phyloP scores from a whole-genome alignment of 345 rosid species.

The Melaleuca alternifolia region DNA sequence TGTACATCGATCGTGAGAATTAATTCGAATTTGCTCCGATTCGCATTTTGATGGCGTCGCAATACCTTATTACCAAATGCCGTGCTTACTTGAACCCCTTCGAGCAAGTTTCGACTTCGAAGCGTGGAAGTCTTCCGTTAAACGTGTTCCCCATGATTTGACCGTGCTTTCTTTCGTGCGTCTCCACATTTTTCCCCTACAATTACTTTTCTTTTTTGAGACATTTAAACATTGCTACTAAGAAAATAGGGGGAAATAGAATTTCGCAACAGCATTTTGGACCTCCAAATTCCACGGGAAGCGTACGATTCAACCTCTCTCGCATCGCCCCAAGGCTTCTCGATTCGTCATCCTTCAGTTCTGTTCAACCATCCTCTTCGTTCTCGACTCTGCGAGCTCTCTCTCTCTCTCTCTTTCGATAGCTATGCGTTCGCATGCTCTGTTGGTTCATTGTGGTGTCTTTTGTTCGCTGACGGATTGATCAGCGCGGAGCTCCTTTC shows the following conservation, averaged over 20 bases:
- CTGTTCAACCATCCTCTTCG: background rate
- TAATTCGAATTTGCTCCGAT: too few species aligned
- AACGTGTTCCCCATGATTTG: background rate
- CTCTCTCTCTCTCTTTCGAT: background rate
- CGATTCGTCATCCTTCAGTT: background rate
- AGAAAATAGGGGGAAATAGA: background rate
- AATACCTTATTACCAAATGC: background rate
- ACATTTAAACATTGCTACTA: background rate
- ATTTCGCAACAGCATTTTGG: rapidly evolving
- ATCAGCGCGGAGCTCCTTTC: background rate
- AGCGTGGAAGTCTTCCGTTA: too few species aligned
- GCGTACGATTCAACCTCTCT: background rate
- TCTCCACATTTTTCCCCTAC: background rate
- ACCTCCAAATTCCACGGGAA: background rate
- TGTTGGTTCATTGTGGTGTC: background rate
- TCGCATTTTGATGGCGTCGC: rapidly evolving
- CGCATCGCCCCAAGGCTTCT: background rate
- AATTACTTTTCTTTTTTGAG: background rate
- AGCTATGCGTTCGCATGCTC: background rate
- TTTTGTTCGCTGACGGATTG: background rate
- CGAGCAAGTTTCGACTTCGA: too few species aligned
- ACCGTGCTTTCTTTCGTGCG: background rate
- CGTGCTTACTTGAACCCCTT: too few species aligned
- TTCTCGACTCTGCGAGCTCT: background rate
- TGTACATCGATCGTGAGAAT: too few species aligned